Base-by-base conservation (phyloP, 257 asterid species). In the Gynochthodes officinalis region DNA sequence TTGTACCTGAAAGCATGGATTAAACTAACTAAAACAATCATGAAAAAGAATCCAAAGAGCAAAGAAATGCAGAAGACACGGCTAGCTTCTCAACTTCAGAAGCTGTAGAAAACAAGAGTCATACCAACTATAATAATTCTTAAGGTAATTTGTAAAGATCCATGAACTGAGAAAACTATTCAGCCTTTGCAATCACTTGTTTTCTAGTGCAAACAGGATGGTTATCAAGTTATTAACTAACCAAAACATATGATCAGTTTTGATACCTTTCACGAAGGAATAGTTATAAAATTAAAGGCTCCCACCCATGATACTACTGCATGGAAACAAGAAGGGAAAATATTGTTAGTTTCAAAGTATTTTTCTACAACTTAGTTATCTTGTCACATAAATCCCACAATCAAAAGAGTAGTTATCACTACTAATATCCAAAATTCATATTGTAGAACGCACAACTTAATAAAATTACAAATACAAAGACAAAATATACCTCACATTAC, bases 1-100 rank as follows among this genome's bases (percentile, higher is more conserved):
- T 95, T 95, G 65, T 82, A 76, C 89, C 99, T 92, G 73, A 64
- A 50, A n/a, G n/a, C n/a, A n/a, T n/a, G n/a, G n/a, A n/a, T n/a
- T n/a, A n/a, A n/a, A n/a, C n/a, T n/a, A n/a, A 67, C 67, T 64
- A 72, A 18, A 44, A 48, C 2, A 14, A 4, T 8, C 25, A 18
- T 33, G 1, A 1, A 21, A 35, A 64, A 40, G 15, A 23, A 39
- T 4, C 35, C 25, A 16, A 11, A 8, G 25, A 14, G n/a, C n/a
- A n/a, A n/a, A n/a, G n/a, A n/a, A n/a, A n/a, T n/a, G n/a, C n/a
- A n/a, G n/a, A n/a, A n/a, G n/a, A n/a, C n/a, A n/a, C n/a, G n/a
- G n/a, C n/a, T n/a, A n/a, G n/a, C n/a, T n/a, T n/a, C n/a, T n/a
- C n/a, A n/a, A n/a, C n/a, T n/a, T n/a, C 1, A 18, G 15, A 28